Conservation (phyloP, 768 basidiomycete genomes). For the Amanita rubescens region DNA sequence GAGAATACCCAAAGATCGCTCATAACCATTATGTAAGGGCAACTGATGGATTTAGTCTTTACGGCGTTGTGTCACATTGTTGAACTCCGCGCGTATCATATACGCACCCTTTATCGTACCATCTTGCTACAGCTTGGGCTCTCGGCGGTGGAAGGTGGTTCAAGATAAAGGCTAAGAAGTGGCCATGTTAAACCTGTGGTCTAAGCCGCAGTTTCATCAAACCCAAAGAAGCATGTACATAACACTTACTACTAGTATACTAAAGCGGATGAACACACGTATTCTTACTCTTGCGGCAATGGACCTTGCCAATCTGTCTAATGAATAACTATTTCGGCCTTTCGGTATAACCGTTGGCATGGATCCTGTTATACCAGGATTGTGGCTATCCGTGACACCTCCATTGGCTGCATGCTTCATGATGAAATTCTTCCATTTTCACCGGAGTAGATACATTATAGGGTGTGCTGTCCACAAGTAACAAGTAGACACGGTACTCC, state of each 20-base stretch:
- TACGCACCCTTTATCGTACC: neutral
- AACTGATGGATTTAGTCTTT: neutral
- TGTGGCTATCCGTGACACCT: neutral
- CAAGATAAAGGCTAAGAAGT: neutral
- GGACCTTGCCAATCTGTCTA: neutral
- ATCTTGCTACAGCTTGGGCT: too few species aligned
- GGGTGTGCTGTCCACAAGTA: neutral
- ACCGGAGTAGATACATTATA: neutral
- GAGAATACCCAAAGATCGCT: slow-evolving; percentile 31
- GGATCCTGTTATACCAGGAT: neutral
- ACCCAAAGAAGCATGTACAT: slow-evolving; percentile 6
- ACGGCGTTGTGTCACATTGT: neutral
- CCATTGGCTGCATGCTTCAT: neutral
- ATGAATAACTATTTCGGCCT: neutral
- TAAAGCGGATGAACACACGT: slow-evolving; percentile 1
- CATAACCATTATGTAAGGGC: slow-evolving; percentile 29
- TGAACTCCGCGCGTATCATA: neutral
- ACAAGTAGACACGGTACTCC: neutral
- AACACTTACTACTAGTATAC: slow-evolving; percentile 1
- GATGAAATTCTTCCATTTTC: neutral
- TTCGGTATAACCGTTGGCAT: slow-evolving; percentile 1
- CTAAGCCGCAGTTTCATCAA: slow-evolving; percentile 1
- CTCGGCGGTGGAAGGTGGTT: neutral
- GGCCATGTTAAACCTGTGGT: neutral
- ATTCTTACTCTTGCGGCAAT: neutral